Percentiles rank a stretch among this genome's conserved stretches.
Evolutionary conservation across 2,329 filamentous ascomycete species (phyloP).

Genomic region (Sphaerulina vaccinii): DNA sequence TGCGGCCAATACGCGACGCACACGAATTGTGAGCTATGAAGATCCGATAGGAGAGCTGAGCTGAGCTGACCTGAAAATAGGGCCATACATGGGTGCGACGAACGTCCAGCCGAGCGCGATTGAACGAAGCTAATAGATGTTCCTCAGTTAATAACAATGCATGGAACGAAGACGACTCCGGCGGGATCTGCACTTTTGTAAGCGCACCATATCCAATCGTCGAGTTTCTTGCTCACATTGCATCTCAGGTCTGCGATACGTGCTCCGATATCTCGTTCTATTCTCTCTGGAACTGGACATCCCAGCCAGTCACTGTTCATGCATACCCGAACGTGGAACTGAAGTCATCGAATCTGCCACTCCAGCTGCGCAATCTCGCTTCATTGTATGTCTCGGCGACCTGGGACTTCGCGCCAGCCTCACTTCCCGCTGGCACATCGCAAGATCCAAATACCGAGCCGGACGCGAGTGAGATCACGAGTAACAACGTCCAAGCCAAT

Average conservation of each 20-base stretch:
- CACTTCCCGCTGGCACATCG: constrained; percentile 7
- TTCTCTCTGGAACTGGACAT: constrained; percentile 20
- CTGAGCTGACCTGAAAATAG: constrained; percentile 5
- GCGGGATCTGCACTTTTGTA: constrained; percentile 20
- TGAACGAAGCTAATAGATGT: not conserved
- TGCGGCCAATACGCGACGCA: constrained; percentile 16
- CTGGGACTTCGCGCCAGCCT: constrained; percentile 20
- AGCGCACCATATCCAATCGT: not conserved
- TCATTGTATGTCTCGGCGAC: constrained; percentile 16
- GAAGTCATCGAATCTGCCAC: constrained; percentile 17
- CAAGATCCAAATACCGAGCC: constrained; percentile 16
- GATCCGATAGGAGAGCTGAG: not conserved
- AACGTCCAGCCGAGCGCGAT: not conserved
- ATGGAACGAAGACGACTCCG: constrained; percentile 21
- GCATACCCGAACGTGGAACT: constrained; percentile 22
- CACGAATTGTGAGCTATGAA: constrained; percentile 9
- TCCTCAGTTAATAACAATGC: constrained; percentile 22
- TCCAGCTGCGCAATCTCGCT: constrained; percentile 9
- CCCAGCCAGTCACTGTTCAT: constrained; percentile 13
- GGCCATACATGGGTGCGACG: constrained; percentile 7
- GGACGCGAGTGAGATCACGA: constrained; percentile 6
- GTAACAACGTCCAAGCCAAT: constrained; percentile 19
- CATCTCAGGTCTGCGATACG: constrained; percentile 1
- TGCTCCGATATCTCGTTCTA: constrained; percentile 13
- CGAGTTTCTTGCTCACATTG: not conserved